phyloP scores from a whole-genome alignment of 164 flowering plant genomes.

The Aristolochia fimbriata region DNA sequence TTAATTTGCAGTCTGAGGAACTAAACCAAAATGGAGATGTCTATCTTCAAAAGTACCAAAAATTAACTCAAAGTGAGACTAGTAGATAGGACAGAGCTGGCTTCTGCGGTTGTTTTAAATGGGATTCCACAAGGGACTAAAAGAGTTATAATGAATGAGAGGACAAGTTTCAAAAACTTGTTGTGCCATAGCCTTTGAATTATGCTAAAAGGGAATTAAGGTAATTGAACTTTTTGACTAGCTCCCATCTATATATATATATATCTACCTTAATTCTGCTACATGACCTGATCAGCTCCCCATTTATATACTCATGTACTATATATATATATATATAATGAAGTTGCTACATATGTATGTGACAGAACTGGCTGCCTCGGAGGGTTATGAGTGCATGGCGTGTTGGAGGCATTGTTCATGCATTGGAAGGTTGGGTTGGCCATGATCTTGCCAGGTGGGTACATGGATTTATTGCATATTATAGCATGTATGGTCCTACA shows the following conservation, averaged over 20 bases:
- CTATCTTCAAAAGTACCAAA: constrained; percentile 35
- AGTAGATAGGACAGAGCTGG: constrained; percentile 67
- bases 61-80: constrained; percentile 42
- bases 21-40: constrained; percentile 53
- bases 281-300: too few species aligned
- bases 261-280: neutral
- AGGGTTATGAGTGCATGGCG: constrained; percentile 47
- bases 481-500: too few species aligned
- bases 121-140: constrained; percentile 48
- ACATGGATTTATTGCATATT: too few species aligned
- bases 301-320: neutral
- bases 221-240: too few species aligned
- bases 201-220: constrained; percentile 41
- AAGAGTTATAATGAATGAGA: constrained; percentile 36
- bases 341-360: neutral
- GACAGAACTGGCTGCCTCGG: constrained; percentile 42
- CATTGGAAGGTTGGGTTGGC: constrained; percentile 32
- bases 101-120: constrained; percentile 46
- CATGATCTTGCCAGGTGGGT: too few species aligned
- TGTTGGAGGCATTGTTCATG: constrained; percentile 34
- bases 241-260: too few species aligned
- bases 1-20: constrained; percentile 36
- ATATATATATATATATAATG: too few species aligned
- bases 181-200: constrained; percentile 20
- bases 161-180: constrained; percentile 39